Evolutionary conservation across 352 stramenopile species (phyloP).

Genomic region (Pythium diclinum): DNA sequence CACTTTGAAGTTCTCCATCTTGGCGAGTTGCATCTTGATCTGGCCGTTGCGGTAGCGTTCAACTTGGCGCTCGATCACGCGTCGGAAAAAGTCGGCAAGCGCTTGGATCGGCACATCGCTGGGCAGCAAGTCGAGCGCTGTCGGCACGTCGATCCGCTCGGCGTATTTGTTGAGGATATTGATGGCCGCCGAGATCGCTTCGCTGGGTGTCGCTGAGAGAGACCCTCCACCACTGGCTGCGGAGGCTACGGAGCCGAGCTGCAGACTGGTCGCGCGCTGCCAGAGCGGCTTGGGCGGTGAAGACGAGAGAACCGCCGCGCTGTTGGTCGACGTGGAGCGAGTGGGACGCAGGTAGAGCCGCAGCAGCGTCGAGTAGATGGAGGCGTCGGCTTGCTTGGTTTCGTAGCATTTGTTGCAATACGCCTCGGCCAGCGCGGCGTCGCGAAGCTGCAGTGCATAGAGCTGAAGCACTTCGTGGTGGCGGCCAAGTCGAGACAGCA

Average conservation of each 20-base stretch:
- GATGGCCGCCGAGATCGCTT: slow-evolving; percentile 64
- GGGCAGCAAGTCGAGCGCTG: slow-evolving; percentile 69
- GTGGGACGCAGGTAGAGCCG: slow-evolving; percentile 66
- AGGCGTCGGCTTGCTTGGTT: slow-evolving; percentile 64
- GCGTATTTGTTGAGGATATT: slow-evolving; percentile 81
- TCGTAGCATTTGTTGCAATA: slow-evolving; percentile 86
- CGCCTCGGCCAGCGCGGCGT: slow-evolving; percentile 63
- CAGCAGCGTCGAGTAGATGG: slow-evolving; percentile 79
- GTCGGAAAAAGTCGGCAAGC: slow-evolving; percentile 63
- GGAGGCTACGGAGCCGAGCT: slow-evolving; percentile 1
- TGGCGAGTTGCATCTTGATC: slow-evolving; percentile 84
- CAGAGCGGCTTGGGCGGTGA: slow-evolving; percentile 34
- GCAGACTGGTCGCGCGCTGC: slow-evolving; percentile 31
- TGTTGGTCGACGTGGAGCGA: slow-evolving; percentile 19
- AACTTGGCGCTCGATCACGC: slow-evolving; percentile 72
- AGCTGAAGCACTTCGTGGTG: slow-evolving; percentile 82
- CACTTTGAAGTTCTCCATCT: slow-evolving; percentile 87
- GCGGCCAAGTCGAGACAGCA: slow-evolving; percentile 68
- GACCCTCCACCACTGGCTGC: slow-evolving; percentile 5
- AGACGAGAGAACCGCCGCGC: slow-evolving; percentile 11
- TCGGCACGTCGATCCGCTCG: slow-evolving; percentile 77
- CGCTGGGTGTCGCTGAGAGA: slow-evolving; percentile 33
- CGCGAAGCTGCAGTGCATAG: slow-evolving; percentile 71
- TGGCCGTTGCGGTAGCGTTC: slow-evolving; percentile 74
- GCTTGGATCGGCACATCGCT: slow-evolving; percentile 46